These are phyloP conservation scores for Artemisia argyi DNA, from an alignment of 129 eudicot species.

Conservation along the genomic window DNA sequence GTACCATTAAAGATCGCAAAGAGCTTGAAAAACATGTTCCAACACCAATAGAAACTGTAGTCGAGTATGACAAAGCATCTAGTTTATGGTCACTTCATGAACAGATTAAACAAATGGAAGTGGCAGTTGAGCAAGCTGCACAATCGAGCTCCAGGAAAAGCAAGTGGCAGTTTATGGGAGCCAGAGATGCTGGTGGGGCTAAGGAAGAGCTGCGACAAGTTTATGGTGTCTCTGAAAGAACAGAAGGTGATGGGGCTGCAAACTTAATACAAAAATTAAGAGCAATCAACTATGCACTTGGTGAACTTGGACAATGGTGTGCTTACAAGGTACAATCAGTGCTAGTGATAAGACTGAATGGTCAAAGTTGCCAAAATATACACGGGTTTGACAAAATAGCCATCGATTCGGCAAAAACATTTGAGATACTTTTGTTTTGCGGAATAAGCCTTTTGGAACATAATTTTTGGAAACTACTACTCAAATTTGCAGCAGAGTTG, in stretches of 20 bases:
- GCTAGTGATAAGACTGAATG: background rate
- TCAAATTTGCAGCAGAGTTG: no score
- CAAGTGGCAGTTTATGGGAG: slow-evolving; percentile 99
- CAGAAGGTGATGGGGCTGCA: slow-evolving; percentile 99
- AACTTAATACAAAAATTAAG: slow-evolving; percentile 90
- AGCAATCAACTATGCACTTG: slow-evolving; percentile 95
- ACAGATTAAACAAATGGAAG: slow-evolving; percentile 92
- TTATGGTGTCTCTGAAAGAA: slow-evolving; percentile 98
- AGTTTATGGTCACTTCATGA: slow-evolving; percentile 93
- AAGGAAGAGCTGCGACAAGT: slow-evolving; percentile 96
- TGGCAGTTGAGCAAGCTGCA: slow-evolving; percentile 91
- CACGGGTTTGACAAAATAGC: no score
- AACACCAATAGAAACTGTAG: slow-evolving; percentile 92
- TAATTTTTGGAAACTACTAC: no score
- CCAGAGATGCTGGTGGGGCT: slow-evolving; percentile 99
- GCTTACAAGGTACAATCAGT: slow-evolving; percentile 74
- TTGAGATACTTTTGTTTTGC: no score
- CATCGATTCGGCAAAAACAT: no score
- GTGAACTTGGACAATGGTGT: slow-evolving; percentile 99
- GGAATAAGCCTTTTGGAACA: no score
- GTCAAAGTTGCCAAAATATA: background rate
- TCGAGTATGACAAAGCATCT: slow-evolving; percentile 95
- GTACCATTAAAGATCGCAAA: slow-evolving; percentile 92
- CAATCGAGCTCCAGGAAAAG: slow-evolving; percentile 86
- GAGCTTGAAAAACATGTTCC: slow-evolving; percentile 98